These are phyloP conservation scores for Triadica sebifera DNA, from an alignment of 345 rosid genomes.

Conservation along the genomic window DNA sequence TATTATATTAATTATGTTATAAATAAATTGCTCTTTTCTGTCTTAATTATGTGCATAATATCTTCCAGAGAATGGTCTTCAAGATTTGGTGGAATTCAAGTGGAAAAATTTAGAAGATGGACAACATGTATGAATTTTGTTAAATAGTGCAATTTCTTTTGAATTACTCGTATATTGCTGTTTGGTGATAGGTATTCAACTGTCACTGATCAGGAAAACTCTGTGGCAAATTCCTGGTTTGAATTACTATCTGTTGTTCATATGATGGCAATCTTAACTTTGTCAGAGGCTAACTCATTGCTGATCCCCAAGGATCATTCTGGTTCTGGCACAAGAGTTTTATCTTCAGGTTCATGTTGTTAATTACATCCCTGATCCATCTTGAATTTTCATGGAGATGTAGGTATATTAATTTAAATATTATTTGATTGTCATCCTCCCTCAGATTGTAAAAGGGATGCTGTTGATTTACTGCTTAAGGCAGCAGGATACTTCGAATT, in stretches of 20 bases:
- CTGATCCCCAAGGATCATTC: constrained; percentile 70
- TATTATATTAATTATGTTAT: constrained; percentile 36
- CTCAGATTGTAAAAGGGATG: constrained; percentile 70
- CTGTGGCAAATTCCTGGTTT: constrained; percentile 60
- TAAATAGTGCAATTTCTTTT: background rate
- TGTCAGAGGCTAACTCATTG: constrained; percentile 65
- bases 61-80: constrained; percentile 60
- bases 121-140: constrained; percentile 41
- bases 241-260: constrained; percentile 67
- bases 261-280: constrained; percentile 75
- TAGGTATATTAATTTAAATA: background rate
- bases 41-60: constrained; percentile 14
- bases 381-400: background rate
- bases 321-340: constrained; percentile 55
- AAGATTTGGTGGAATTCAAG: constrained; percentile 63
- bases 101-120: constrained; percentile 65
- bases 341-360: constrained; percentile 57
- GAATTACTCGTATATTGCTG: background rate
- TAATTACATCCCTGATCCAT: background rate
- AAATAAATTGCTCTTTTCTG: background rate
- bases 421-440: background rate
- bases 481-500: constrained; percentile 84
- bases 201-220: constrained; percentile 45
- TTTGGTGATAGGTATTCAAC: constrained; percentile 17
- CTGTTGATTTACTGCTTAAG: constrained; percentile 81